phyloP scores from a whole-genome alignment of 345 rosid genomes.

The Brassica rapa region DNA sequence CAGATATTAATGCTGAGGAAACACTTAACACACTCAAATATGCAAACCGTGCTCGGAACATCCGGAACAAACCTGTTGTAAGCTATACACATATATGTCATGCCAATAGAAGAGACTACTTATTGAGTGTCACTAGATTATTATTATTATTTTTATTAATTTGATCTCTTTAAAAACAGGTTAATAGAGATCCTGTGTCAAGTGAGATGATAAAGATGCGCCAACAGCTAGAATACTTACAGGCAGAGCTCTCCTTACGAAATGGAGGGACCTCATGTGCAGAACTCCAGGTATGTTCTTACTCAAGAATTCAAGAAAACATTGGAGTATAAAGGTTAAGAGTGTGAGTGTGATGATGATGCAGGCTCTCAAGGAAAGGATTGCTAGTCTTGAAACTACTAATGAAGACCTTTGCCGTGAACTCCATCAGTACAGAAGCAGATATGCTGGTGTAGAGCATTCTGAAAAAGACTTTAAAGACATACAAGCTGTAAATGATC shows the following conservation, averaged over 20 bases:
- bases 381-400: slow-evolving; percentile 90
- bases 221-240: slow-evolving; percentile 88
- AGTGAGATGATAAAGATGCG: slow-evolving; percentile 97
- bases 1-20: slow-evolving; percentile 98
- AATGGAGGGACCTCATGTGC: slow-evolving; percentile 75
- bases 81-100: slow-evolving; percentile 40
- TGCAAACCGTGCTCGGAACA: slow-evolving; percentile 99
- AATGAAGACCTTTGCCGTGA: slow-evolving; percentile 92
- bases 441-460: slow-evolving; percentile 54
- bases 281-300: slow-evolving; percentile 72
- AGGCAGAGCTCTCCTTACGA: slow-evolving; percentile 93
- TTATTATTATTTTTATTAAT: not conserved
- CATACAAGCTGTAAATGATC: slow-evolving; percentile 58
- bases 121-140: not conserved
- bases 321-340: not conserved
- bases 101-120: not conserved
- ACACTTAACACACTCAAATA: slow-evolving; percentile 94
- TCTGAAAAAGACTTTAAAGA: slow-evolving; percentile 78
- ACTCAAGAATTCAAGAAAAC: not conserved
- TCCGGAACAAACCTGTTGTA: slow-evolving; percentile 96
- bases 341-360: not conserved
- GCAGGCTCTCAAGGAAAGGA: slow-evolving; percentile 89
- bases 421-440: slow-evolving; percentile 83
- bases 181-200: slow-evolving; percentile 95
- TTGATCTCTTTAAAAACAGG: slow-evolving; percentile 46